Conservation (phyloP, 2,329 filamentous ascomycete species). For the Neocucurbitaria cava region DNA sequence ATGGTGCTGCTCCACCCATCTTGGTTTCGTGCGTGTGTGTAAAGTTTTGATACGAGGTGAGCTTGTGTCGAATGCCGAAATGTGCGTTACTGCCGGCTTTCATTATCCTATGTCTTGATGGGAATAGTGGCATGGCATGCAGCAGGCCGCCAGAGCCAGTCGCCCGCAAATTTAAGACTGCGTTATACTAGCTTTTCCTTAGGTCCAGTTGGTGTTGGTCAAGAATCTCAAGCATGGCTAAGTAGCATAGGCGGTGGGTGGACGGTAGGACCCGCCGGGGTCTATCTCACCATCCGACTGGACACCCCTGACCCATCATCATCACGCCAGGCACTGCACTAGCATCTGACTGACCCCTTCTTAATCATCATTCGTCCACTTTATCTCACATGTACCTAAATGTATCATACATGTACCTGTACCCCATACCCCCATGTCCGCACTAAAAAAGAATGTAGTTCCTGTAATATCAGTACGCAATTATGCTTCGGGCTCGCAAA, state of each 20-base stretch:
- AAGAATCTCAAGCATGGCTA: constrained; percentile 5
- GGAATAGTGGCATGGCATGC: constrained; percentile 1
- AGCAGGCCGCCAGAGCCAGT: background rate
- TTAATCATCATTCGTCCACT: background rate
- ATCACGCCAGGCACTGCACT: too few relatives aligned
- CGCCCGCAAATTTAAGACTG: background rate
- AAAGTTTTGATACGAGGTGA: background rate
- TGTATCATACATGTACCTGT: background rate
- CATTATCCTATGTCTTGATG: background rate
- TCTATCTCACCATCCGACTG: background rate
- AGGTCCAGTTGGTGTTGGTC: background rate
- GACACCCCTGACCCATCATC: background rate
- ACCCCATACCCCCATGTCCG: too few relatives aligned
- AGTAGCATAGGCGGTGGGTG: background rate
- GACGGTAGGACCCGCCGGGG: background rate
- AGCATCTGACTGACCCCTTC: too few relatives aligned
- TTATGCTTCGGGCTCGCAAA: constrained; percentile 1
- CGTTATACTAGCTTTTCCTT: background rate
- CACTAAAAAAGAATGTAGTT: background rate
- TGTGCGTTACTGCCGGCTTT: constrained; percentile 1
- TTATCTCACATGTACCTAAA: background rate
- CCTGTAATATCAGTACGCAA: too few relatives aligned
- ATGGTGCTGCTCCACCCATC: too few relatives aligned
- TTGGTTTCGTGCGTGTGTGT: too few relatives aligned
- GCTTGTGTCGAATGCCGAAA: background rate